Percentiles rank a stretch among this genome's conserved stretches.
Evolutionary conservation across 2,329 filamentous ascomycete species (phyloP).

Genomic region (Xylariaceae sp.): DNA sequence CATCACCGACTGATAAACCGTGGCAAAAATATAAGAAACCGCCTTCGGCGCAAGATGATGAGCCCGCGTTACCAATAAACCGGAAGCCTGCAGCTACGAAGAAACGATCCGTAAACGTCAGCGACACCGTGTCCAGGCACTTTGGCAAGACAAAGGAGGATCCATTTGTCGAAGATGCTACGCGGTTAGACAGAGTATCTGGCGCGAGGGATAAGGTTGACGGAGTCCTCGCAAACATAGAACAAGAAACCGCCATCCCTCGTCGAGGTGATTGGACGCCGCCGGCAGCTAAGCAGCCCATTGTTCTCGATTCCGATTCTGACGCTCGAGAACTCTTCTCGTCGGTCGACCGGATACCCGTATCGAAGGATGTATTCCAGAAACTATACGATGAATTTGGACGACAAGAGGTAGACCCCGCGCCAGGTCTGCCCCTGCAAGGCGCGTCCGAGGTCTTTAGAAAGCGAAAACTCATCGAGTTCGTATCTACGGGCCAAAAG

Average conservation of each 20-base stretch:
- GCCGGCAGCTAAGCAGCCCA: slow-evolving; percentile 38
- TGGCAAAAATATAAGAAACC: slow-evolving; percentile 34
- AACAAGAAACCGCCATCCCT: slow-evolving; percentile 43
- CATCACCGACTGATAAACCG: slow-evolving; percentile 30
- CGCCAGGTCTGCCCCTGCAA: slow-evolving; percentile 7
- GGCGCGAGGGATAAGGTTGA: not conserved
- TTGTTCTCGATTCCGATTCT: slow-evolving; percentile 30
- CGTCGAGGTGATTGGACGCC: slow-evolving; percentile 65
- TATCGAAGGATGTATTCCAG: slow-evolving; percentile 36
- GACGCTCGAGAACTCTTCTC: slow-evolving; percentile 31
- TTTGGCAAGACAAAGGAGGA: slow-evolving; percentile 16
- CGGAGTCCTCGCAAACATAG: not conserved
- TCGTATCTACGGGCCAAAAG: slow-evolving; percentile 36
- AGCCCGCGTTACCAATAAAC: not conserved
- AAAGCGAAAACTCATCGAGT: slow-evolving; percentile 53
- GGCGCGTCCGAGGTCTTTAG: slow-evolving; percentile 34
- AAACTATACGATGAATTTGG: slow-evolving; percentile 41
- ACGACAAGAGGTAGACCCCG: slow-evolving; percentile 25
- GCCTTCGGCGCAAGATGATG: slow-evolving; percentile 3
- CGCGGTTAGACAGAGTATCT: not conserved
- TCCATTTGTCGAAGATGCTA: slow-evolving; percentile 5
- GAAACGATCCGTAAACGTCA: slow-evolving; percentile 19
- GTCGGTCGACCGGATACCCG: slow-evolving; percentile 17
- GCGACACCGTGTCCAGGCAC: slow-evolving; percentile 31
- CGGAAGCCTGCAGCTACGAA: not conserved